Conservation (phyloP, 2,329 filamentous ascomycete genomes). For the Cladosporium oxysporum region DNA sequence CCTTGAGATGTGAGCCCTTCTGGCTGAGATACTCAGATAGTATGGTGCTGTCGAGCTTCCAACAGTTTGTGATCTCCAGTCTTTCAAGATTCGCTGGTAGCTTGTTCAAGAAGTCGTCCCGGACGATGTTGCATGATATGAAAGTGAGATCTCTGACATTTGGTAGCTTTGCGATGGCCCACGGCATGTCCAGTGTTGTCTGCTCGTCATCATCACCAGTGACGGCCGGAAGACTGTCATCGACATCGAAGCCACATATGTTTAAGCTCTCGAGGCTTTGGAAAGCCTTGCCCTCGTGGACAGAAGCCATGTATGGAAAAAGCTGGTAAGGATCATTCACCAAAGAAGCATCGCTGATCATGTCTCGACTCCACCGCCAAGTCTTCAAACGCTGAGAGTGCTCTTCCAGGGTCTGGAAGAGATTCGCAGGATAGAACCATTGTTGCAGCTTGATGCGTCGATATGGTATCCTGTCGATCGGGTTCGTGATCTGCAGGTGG, state of each 20-base stretch:
- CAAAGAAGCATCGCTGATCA: conserved; percentile 31
- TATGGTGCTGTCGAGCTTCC: conserved; percentile 68
- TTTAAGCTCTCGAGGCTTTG: conserved; percentile 56
- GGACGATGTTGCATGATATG: conserved; percentile 72
- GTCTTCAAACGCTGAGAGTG: conserved; percentile 47
- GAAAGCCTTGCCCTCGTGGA: conserved; percentile 51
- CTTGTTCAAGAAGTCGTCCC: conserved; percentile 65
- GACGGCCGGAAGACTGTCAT: conserved; percentile 29
- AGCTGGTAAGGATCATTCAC: conserved; percentile 33
- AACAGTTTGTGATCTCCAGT: conserved; percentile 77
- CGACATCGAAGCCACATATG: conserved; percentile 50
- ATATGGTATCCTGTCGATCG: conserved; percentile 67
- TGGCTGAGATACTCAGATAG: conserved; percentile 65
- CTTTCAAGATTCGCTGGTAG: conserved; percentile 67
- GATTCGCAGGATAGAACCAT: conserved; percentile 67
- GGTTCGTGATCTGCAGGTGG: conserved; percentile 71
- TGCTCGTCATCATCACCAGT: conserved; percentile 41
- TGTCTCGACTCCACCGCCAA: conserved; percentile 56
- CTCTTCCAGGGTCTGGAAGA: conserved; percentile 66
- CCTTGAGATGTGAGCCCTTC: conserved; percentile 67
- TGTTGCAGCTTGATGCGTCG: conserved; percentile 55
- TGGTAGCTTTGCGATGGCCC: conserved; percentile 60
- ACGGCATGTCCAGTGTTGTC: conserved; percentile 46
- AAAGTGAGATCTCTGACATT: conserved; percentile 69
- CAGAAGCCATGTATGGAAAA: conserved; percentile 36